Conservation (phyloP, 768 basidiomycete genomes). For the Lepiota brunneoincarnata region DNA sequence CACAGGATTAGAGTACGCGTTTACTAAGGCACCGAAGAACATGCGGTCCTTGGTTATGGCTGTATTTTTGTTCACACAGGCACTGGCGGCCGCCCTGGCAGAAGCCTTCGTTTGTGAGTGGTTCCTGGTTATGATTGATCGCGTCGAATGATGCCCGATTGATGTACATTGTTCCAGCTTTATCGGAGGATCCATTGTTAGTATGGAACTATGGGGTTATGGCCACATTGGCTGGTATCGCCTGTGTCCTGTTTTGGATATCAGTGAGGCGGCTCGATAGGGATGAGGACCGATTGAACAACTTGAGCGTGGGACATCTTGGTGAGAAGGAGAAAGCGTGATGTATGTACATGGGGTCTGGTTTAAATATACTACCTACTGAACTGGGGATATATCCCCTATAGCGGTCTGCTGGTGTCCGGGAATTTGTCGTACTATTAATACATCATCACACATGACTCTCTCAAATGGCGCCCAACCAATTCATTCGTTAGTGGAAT, state of each 20-base stretch:
- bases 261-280: slow-evolving; percentile 53
- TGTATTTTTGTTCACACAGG: slow-evolving; percentile 56
- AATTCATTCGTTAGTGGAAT: neutral
- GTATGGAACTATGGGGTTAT: slow-evolving; percentile 73
- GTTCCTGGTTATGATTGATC: neutral
- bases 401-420: neutral
- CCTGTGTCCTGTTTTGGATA: slow-evolving; percentile 56
- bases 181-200: slow-evolving; percentile 69
- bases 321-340: neutral
- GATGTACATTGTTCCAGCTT: slow-evolving; percentile 33
- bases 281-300: slow-evolving; percentile 58
- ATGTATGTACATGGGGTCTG: neutral
- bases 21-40: slow-evolving; percentile 82
- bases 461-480: neutral
- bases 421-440: neutral
- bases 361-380: too few relatives aligned
- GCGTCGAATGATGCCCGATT: neutral
- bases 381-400: too few relatives aligned
- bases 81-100: slow-evolving; percentile 50
- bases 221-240: slow-evolving; percentile 49
- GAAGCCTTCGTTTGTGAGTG: slow-evolving; percentile 71
- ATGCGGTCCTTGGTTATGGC: slow-evolving; percentile 88
- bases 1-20: slow-evolving; percentile 83
- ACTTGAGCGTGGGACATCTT: slow-evolving; percentile 28
- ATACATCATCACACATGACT: neutral